Conservation (phyloP, 495 filamentous ascomycete species). For the Aspergillus wentii region DNA sequence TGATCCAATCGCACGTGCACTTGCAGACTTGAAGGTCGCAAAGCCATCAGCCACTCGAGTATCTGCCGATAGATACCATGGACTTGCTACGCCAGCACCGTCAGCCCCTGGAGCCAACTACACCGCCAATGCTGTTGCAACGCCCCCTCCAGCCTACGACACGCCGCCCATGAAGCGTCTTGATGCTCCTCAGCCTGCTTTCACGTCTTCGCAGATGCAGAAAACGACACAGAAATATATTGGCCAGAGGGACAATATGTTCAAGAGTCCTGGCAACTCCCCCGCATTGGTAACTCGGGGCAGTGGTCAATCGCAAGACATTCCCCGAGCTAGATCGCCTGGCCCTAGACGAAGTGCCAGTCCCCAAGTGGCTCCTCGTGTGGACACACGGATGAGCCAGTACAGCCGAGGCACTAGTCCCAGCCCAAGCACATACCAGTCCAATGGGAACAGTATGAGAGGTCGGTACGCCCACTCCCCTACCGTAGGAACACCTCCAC, state of each 20-base stretch:
- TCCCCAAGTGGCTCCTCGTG: slow-evolving; percentile 38
- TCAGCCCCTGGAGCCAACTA: slow-evolving; percentile 49
- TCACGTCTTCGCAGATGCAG: slow-evolving; percentile 90
- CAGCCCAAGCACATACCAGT: slow-evolving; percentile 32
- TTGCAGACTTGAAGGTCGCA: slow-evolving; percentile 84
- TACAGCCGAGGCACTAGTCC: slow-evolving; percentile 33
- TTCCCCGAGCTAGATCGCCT: slow-evolving; percentile 45
- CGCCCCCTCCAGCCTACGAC: slow-evolving; percentile 75
- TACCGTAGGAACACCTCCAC: slow-evolving; percentile 26
- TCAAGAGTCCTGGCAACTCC: slow-evolving; percentile 45
- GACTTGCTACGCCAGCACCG: slow-evolving; percentile 77
- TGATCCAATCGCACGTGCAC: slow-evolving; percentile 88
- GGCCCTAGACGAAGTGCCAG: slow-evolving; percentile 51
- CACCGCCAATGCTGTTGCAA: slow-evolving; percentile 44
- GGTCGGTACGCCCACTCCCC: slow-evolving; percentile 38
- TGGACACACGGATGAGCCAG: slow-evolving; percentile 36
- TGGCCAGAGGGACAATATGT: slow-evolving; percentile 77
- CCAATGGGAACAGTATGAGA: slow-evolving; percentile 36
- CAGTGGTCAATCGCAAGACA: slow-evolving; percentile 29
- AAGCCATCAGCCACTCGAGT: slow-evolving; percentile 74
- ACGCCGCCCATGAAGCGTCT: slow-evolving; percentile 69
- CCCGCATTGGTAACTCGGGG: slow-evolving; percentile 24
- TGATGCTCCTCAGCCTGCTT: slow-evolving; percentile 85
- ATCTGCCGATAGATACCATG: slow-evolving; percentile 91
- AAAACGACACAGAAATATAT: slow-evolving; percentile 84